These are phyloP conservation scores for Phylloporus sp. DNA, from an alignment of 768 basidiomycete genomes.

Conservation along the genomic window DNA sequence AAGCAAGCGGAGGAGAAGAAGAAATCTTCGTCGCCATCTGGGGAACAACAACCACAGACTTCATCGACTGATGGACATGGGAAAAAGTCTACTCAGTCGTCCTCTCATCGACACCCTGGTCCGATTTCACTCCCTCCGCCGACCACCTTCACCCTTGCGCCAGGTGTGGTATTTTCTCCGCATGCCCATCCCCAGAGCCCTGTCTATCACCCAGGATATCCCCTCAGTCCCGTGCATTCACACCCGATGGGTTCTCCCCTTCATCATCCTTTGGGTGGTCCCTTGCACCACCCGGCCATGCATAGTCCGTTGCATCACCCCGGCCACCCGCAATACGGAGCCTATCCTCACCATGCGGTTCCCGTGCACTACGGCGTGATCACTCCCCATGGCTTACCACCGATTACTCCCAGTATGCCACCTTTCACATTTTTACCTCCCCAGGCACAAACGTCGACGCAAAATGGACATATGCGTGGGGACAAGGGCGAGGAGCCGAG, in stretches of 20 bases:
- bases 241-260: conserved; percentile 34
- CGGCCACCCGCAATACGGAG: conserved; percentile 25
- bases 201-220: conserved; percentile 35
- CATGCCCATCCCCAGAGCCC: conserved; percentile 37
- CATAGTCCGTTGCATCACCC: conserved; percentile 33
- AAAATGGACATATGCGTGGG: conserved; percentile 12
- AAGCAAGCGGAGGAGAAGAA: conserved; percentile 25
- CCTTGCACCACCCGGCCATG: conserved; percentile 28
- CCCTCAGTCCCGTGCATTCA: conserved; percentile 26
- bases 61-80: conserved; percentile 12
- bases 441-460: conserved; percentile 27
- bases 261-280: conserved; percentile 36
- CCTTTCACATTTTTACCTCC: conserved; percentile 81
- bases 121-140: conserved; percentile 67
- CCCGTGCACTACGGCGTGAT: conserved; percentile 36
- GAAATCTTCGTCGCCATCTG: conserved; percentile 3
- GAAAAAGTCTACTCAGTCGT: conserved; percentile 18
- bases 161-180: conserved; percentile 31
- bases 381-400: conserved; percentile 80
- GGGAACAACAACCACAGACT: conserved; percentile 16
- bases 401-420: conserved; percentile 97
- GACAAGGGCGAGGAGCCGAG: conserved; percentile 2
- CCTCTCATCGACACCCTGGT: conserved; percentile 59
- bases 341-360: conserved; percentile 22
- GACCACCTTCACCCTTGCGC: conserved; percentile 42